phyloP scores from a whole-genome alignment of 2,329 filamentous ascomycete genomes.

The Penicillium sp. region DNA sequence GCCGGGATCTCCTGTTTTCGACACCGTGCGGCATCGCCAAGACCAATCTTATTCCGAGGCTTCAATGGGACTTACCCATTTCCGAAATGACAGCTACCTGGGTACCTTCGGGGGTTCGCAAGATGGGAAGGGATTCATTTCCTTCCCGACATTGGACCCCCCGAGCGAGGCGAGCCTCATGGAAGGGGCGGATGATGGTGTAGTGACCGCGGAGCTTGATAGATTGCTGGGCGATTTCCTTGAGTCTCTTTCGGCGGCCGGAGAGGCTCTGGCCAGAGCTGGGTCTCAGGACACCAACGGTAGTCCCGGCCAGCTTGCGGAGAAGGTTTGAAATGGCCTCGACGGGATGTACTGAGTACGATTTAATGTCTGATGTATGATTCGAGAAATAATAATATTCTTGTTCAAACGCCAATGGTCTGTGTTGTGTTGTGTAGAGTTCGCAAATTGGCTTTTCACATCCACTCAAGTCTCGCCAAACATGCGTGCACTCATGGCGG shows the following conservation, averaged over 20 bases:
- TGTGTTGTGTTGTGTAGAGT: no score
- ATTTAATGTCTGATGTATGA: background rate
- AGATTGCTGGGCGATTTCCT: slow-evolving; percentile 44
- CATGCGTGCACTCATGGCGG: no score
- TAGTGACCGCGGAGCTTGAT: slow-evolving; percentile 43
- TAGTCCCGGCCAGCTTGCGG: slow-evolving; percentile 11
- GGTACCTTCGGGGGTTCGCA: background rate
- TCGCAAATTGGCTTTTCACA: no score
- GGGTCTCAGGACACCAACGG: slow-evolving; percentile 16
- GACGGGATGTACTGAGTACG: background rate
- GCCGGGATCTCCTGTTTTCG: slow-evolving; percentile 24
- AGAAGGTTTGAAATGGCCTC: slow-evolving; percentile 10
- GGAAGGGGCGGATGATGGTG: slow-evolving; percentile 38
- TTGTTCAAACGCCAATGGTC: background rate
- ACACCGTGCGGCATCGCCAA: slow-evolving; percentile 19
- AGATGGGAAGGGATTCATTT: slow-evolving; percentile 22
- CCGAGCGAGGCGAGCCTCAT: slow-evolving; percentile 43
- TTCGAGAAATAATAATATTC: background rate
- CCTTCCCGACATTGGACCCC: slow-evolving; percentile 42
- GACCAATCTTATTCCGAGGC: slow-evolving; percentile 13
- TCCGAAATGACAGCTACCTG: background rate
- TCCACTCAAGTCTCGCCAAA: no score
- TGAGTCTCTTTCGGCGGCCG: slow-evolving; percentile 40
- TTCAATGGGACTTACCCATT: background rate
- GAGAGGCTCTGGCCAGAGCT: slow-evolving; percentile 32